Evolutionary conservation across 352 stramenopile genomes (phyloP).

Genomic region (Halophytophthora polymorphica): DNA sequence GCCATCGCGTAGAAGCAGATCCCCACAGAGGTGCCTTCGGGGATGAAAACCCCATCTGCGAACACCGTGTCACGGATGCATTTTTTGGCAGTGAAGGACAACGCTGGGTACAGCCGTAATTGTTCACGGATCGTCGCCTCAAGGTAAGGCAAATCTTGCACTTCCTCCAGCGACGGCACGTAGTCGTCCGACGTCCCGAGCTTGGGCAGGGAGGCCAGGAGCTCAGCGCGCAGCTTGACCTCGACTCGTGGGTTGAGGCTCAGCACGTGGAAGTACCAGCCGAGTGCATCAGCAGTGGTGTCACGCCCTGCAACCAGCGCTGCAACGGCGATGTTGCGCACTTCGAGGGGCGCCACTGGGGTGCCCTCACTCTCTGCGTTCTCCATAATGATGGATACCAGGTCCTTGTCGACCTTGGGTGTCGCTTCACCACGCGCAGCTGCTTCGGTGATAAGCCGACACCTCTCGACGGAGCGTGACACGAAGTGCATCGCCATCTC

Average conservation of each 20-base stretch:
- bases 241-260: conserved; percentile 28
- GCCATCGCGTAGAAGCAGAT: conserved; percentile 29
- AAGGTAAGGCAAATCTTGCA: conserved; percentile 40
- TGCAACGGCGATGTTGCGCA: conserved; percentile 65
- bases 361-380: conserved; percentile 15
- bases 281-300: conserved; percentile 40
- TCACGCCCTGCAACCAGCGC: conserved; percentile 51
- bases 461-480: conserved; percentile 18
- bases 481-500: conserved; percentile 28
- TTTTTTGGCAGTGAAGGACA: conserved; percentile 28
- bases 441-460: conserved; percentile 13
- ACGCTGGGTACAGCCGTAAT: conserved; percentile 39
- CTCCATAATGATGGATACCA: conserved; percentile 41
- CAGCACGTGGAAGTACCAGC: conserved; percentile 45
- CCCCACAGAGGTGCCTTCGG: conserved; percentile 15
- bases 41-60: conserved; percentile 23
- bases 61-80: conserved; percentile 25
- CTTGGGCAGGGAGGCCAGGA: conserved; percentile 10
- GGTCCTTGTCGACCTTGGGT: conserved; percentile 21
- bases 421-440: conserved; percentile 13
- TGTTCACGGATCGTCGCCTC: conserved; percentile 38
- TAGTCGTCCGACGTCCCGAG: neutral
- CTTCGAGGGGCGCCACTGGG: conserved; percentile 24
- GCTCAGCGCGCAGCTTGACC: conserved; percentile 13
- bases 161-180: conserved; percentile 30